These are phyloP conservation scores for Wickerhamomyces sp. DNA, from an alignment of 1,139 yeast genomes.

Conservation along the genomic window DNA sequence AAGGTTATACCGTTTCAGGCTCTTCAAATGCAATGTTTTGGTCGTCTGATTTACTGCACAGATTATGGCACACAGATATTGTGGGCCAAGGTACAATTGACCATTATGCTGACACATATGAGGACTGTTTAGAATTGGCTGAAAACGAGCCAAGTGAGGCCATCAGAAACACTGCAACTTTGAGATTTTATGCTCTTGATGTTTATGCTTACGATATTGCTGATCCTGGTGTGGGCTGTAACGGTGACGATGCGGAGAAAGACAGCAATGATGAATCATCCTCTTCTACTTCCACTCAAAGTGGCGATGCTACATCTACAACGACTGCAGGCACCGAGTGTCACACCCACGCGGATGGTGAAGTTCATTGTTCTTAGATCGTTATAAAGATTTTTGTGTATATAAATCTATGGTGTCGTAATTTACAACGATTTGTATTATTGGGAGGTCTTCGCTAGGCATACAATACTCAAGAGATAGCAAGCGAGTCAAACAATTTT, in stretches of 20 bases:
- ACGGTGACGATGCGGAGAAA: constrained; percentile 10
- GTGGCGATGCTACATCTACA: constrained; percentile 4
- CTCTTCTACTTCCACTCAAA: constrained; percentile 1
- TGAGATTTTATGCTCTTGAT: constrained; percentile 18
- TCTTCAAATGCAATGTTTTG: constrained; percentile 20
- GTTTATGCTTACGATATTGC: constrained; percentile 18
- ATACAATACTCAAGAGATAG: too few relatives aligned
- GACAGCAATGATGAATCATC: constrained; percentile 3
- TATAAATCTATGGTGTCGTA: background rate
- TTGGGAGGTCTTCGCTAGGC: constrained; percentile 8
- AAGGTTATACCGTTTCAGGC: constrained; percentile 20
- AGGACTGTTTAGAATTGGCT: constrained; percentile 24
- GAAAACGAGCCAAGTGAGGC: constrained; percentile 12
- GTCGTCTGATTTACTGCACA: constrained; percentile 27
- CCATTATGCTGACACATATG: constrained; percentile 26
- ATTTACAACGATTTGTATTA: constrained; percentile 3
- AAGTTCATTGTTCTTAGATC: constrained; percentile 11
- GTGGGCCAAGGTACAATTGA: constrained; percentile 23
- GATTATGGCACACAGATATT: constrained; percentile 28
- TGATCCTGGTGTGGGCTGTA: constrained; percentile 17
- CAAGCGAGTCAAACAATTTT: too few relatives aligned
- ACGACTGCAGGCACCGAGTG: constrained; percentile 14
- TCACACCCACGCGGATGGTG: constrained; percentile 18
- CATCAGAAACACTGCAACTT: constrained; percentile 16
- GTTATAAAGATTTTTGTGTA: too few relatives aligned